Conservation (phyloP, 768 basidiomycete genomes). For the Auricularia sp. region DNA sequence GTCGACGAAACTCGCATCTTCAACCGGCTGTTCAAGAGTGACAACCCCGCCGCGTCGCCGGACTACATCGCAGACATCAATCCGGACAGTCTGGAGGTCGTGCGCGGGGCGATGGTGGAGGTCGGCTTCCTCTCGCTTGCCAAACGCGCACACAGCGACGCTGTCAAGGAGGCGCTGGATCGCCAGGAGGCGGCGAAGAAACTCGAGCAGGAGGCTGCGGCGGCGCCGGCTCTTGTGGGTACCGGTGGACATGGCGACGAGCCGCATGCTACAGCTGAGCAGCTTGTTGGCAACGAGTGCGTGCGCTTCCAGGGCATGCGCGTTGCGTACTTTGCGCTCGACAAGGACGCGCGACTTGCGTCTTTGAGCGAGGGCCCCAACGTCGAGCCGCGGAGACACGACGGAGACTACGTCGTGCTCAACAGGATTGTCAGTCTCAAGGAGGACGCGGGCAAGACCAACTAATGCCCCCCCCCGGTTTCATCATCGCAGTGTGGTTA, state of each 20-base stretch:
- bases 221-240: slow-evolving; percentile 20
- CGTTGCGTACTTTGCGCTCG: slow-evolving; percentile 89
- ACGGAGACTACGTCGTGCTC: slow-evolving; percentile 73
- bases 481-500: background rate
- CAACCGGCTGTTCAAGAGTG: slow-evolving; percentile 88
- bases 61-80: slow-evolving; percentile 81
- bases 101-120: slow-evolving; percentile 77
- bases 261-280: slow-evolving; percentile 64
- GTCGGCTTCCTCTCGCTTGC: slow-evolving; percentile 81
- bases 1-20: slow-evolving; percentile 90
- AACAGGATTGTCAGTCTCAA: slow-evolving; percentile 92
- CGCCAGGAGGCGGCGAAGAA: slow-evolving; percentile 52
- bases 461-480: slow-evolving; percentile 9
- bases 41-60: slow-evolving; percentile 63
- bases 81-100: slow-evolving; percentile 67
- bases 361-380: slow-evolving; percentile 47
- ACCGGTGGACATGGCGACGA: slow-evolving; percentile 33
- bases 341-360: slow-evolving; percentile 69
- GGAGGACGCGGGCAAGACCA: slow-evolving; percentile 75
- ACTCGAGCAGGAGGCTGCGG: slow-evolving; percentile 33
- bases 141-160: slow-evolving; percentile 52
- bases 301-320: slow-evolving; percentile 94
- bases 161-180: slow-evolving; percentile 41
- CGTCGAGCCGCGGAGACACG: slow-evolving; percentile 32
- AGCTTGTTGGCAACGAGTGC: slow-evolving; percentile 82